Evolutionary conservation across 139 green algal genomes (phyloP), one percentile per base, ranked within the genome.

Genomic region (Volvox reticuliferus): DNA sequence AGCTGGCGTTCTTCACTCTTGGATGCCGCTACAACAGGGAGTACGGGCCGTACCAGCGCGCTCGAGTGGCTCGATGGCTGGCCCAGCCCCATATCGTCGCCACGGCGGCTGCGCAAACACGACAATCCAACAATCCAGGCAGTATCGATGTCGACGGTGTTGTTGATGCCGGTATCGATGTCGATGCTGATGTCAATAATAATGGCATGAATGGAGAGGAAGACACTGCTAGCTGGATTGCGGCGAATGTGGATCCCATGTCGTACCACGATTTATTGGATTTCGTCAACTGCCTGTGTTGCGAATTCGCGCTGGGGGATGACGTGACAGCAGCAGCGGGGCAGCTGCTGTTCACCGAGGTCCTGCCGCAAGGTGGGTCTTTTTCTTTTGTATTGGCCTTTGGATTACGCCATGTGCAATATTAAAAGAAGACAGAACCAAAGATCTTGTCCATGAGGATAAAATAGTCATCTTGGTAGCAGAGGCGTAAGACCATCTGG

Each of bases 251-350:
- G 35, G 88, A 91, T 6, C 62, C 88, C 3, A 78, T 35, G 85
- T 83, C 50, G 36, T 84, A 63, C n/a, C 26, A 24, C 6, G 92
- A 94, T 71, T 69, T 84, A 9, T 79, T 94, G 80, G 36, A 84
- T 3, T 76, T 87, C 32, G 36, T 37, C 44, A 73, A 80, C 81
- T 88, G 84, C 16, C 69, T 92, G 69, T 84, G 68, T 44, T 85
- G 80, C 37, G 92, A 94, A 86, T 50, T 94, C 61, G 92, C 92
- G 50, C 86, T 94, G 24, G 92, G 85, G 0, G 89, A 80, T 17
- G 68, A 67, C 33, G 79, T 88, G 16, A 88, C 89, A 6, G 82
- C 89, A 9, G 82, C 62, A 0, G 89, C 89, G 13, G 89, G 80
- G 1, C 81, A 88, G 19, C 35, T 71, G 81, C 63, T 86, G 71